phyloP scores from a whole-genome alignment of 139 green algal genomes.

The Marvania coccoides region DNA sequence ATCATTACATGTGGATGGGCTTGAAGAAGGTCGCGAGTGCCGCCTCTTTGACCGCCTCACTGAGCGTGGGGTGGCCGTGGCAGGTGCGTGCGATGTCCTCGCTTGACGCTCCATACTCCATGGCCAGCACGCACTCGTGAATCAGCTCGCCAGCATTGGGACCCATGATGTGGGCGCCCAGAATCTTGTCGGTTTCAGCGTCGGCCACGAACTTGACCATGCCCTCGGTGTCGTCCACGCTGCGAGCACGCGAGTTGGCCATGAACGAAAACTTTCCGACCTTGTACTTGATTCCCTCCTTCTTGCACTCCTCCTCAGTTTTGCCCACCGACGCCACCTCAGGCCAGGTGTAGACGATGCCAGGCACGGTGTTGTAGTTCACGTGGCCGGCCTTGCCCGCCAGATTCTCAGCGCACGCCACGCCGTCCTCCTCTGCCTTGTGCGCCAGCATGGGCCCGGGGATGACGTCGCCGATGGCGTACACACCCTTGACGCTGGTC shows the following conservation, averaged over 20 bases:
- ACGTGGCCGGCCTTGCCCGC: slow-evolving; percentile 87
- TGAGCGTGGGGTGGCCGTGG: slow-evolving; percentile 96
- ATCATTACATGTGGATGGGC: slow-evolving; percentile 87
- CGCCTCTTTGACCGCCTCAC: slow-evolving; percentile 96
- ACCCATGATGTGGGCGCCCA: slow-evolving; percentile 94
- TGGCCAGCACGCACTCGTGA: slow-evolving; percentile 77
- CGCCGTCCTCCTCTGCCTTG: slow-evolving; percentile 99
- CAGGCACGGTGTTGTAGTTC: slow-evolving; percentile 95
- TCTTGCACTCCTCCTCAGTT: slow-evolving; percentile 81
- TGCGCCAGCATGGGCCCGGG: slow-evolving; percentile 96
- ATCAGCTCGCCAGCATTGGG: slow-evolving; percentile 92
- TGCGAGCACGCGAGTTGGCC: slow-evolving; percentile 91
- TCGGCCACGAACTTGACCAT: slow-evolving; percentile 94
- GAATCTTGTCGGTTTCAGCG: slow-evolving; percentile 88
- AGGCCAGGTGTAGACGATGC: slow-evolving; percentile 96
- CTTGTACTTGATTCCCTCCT: slow-evolving; percentile 63
- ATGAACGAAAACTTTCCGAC: slow-evolving; percentile 95
- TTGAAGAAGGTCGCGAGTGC: slow-evolving; percentile 79
- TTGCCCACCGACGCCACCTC: slow-evolving; percentile 80
- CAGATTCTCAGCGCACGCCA: slow-evolving; percentile 90
- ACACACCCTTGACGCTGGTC: slow-evolving; percentile 51
- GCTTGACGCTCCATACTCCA: slow-evolving; percentile 85
- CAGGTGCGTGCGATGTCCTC: slow-evolving; percentile 95
- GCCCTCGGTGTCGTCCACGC: slow-evolving; percentile 81
- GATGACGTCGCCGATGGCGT: slow-evolving; percentile 93